Evolutionary conservation across 2,329 filamentous ascomycete species (phyloP).

Genomic region (Emergomyces africanus): DNA sequence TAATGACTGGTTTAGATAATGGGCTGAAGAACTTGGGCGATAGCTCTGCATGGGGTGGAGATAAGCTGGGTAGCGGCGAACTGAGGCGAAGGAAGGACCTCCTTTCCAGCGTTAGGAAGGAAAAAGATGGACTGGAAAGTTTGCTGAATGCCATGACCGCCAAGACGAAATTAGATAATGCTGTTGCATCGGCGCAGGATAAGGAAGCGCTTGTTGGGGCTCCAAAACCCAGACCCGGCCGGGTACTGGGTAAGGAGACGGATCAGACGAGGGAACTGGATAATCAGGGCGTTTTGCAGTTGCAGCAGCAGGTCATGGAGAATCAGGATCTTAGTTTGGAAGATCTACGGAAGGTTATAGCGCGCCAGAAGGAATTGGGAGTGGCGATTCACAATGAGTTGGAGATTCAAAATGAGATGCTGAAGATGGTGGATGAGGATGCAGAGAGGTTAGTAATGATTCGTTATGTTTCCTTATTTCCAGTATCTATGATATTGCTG

Average conservation of each 20-base stretch:
- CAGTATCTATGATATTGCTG: background rate
- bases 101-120: conserved; percentile 44
- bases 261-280: conserved; percentile 50
- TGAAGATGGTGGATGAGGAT: conserved; percentile 47
- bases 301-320: conserved; percentile 49
- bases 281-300: conserved; percentile 50
- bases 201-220: conserved; percentile 30
- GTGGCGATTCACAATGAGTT: conserved; percentile 51
- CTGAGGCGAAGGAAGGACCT: conserved; percentile 46
- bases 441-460: conserved; percentile 31
- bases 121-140: conserved; percentile 49
- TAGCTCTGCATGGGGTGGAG: conserved; percentile 17
- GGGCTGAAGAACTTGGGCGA: conserved; percentile 35
- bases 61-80: conserved; percentile 46
- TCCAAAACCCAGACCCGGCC: conserved; percentile 30
- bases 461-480: background rate
- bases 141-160: conserved; percentile 47
- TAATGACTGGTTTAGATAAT: conserved; percentile 45
- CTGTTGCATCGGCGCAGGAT: conserved; percentile 35
- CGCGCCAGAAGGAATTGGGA: conserved; percentile 49
- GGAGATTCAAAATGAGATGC: conserved; percentile 47
- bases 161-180: conserved; percentile 33
- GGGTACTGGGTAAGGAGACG: conserved; percentile 44
- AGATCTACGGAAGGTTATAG: conserved; percentile 45
- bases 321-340: conserved; percentile 50